Conservation (phyloP, 768 basidiomycete genomes). For the Hygrocybe coccinea region DNA sequence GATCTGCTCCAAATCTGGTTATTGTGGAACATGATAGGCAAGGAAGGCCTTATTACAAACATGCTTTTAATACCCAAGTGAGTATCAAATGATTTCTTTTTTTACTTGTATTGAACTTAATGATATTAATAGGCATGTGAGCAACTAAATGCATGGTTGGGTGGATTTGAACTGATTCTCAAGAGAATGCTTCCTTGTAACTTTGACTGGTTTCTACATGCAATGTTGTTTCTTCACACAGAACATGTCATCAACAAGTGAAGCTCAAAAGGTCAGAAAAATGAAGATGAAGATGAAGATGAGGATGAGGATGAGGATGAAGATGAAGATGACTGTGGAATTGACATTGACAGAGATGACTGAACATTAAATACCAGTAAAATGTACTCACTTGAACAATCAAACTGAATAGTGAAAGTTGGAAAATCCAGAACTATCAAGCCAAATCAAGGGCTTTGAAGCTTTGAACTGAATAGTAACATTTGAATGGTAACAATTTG, state of each 20-base stretch:
- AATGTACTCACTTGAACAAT: too few species aligned
- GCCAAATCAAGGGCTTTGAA: too few species aligned
- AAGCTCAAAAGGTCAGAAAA: neutral
- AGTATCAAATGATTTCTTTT: neutral
- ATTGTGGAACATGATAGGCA: neutral
- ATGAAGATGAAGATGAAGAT: conserved; percentile 8
- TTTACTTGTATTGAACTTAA: neutral
- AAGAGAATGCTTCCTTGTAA: conserved; percentile 18
- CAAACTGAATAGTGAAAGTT: too few species aligned
- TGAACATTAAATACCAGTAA: too few species aligned
- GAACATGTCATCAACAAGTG: neutral
- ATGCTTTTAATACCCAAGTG: conserved; percentile 5
- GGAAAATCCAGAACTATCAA: too few species aligned
- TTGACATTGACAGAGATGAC: neutral
- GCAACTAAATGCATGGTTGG: conserved; percentile 26
- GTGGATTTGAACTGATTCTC: conserved; percentile 28
- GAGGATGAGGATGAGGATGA: neutral
- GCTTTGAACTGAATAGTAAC: too few species aligned
- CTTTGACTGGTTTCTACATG: neutral
- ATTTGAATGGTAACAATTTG: too few species aligned
- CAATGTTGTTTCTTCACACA: too few species aligned
- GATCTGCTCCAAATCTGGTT: conserved; percentile 17
- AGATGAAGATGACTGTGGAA: neutral
- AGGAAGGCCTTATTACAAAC: neutral
- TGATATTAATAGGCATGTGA: neutral